phyloP scores from a whole-genome alignment of 2,329 filamentous ascomycete genomes.

The Berkeleyomyces basicola region DNA sequence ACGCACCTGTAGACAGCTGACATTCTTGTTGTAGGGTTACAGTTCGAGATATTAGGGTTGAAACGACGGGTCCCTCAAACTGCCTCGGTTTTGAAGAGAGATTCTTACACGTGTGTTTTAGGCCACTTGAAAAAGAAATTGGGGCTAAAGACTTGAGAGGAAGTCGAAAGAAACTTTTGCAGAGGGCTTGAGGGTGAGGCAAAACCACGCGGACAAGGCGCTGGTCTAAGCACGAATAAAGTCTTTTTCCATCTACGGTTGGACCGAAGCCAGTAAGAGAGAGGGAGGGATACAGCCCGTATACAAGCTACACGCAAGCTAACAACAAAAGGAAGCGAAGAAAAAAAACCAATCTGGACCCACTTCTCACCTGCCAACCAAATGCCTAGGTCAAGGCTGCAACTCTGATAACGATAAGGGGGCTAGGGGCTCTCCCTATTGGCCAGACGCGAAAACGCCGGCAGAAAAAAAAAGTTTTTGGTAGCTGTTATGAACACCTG shows the following conservation, averaged over 20 bases:
- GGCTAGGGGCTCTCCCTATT: neutral
- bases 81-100: neutral
- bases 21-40: neutral
- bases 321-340: neutral
- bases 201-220: neutral
- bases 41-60: neutral
- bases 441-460: constrained; percentile 5
- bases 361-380: neutral
- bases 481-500: constrained; percentile 5
- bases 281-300: neutral
- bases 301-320: neutral
- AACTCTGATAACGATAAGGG: constrained; percentile 9
- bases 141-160: no score
- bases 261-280: neutral
- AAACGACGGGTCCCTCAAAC: neutral
- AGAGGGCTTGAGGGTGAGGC: neutral
- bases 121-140: no score
- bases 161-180: neutral
- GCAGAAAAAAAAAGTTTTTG: constrained; percentile 12
- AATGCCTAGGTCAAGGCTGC: constrained; percentile 6
- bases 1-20: no score
- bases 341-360: neutral
- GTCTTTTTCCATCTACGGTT: neutral
- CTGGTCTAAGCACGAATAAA: neutral
- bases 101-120: no score